phyloP scores from a whole-genome alignment of 1,284 basidiomycete species.

The Mycosarcoma maydis region DNA sequence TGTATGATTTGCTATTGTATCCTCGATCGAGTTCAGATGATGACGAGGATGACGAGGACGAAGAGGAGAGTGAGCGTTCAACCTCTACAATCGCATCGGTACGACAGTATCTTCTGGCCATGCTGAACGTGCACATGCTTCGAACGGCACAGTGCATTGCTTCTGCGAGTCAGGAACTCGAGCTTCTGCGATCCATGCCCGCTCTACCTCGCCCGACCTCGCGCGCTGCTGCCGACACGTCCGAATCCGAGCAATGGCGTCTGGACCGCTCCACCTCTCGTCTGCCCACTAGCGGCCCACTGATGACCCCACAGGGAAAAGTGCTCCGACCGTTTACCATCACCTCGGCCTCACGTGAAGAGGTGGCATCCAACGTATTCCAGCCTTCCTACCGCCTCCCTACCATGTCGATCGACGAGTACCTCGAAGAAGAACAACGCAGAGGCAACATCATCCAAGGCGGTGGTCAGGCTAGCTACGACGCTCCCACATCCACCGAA shows the following conservation, averaged over 20 bases:
- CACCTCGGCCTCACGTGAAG: slow-evolving; percentile 66
- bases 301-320: slow-evolving; percentile 55
- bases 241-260: slow-evolving; percentile 42
- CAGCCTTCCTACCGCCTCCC: slow-evolving; percentile 85
- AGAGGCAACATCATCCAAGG: slow-evolving; percentile 87
- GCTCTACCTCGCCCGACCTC: slow-evolving; percentile 11
- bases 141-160: slow-evolving; percentile 26
- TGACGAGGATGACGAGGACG: slow-evolving; percentile 37
- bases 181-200: slow-evolving; percentile 55
- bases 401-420: slow-evolving; percentile 96
- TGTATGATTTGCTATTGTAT: slow-evolving; percentile 47
- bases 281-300: slow-evolving; percentile 37
- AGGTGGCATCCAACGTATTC: slow-evolving; percentile 83
- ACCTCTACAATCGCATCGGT: slow-evolving; percentile 30
- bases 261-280: slow-evolving; percentile 35
- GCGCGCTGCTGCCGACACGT: background rate
- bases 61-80: too few relatives aligned
- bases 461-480: slow-evolving; percentile 70
- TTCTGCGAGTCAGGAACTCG: slow-evolving; percentile 52
- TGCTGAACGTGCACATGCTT: slow-evolving; percentile 57
- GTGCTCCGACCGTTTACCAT: slow-evolving; percentile 64
- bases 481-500: slow-evolving; percentile 68
- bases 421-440: slow-evolving; percentile 83
- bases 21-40: slow-evolving; percentile 9
- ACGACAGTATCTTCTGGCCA: slow-evolving; percentile 56